These are phyloP conservation scores for Metschnikowia amazonensis DNA, from an alignment of 805 yeast species.

Conservation along the genomic window DNA sequence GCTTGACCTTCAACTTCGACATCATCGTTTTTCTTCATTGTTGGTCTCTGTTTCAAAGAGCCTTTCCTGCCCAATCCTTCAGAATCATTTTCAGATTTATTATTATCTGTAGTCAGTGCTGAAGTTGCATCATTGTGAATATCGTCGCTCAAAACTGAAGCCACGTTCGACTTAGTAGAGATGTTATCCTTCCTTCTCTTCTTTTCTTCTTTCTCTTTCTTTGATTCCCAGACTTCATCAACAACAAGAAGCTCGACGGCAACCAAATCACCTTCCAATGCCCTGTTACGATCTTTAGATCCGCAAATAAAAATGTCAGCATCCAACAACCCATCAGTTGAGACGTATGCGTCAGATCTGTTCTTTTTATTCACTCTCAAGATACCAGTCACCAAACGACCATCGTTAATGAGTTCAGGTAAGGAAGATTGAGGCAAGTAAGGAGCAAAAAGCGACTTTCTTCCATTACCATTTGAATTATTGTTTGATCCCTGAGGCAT, in stretches of 20 bases:
- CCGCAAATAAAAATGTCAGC: constrained; percentile 98
- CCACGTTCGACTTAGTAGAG: constrained; percentile 29
- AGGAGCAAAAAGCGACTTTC: constrained; percentile 91
- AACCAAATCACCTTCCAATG: constrained; percentile 92
- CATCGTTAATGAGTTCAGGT: constrained; percentile 85
- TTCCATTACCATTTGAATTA: constrained; percentile 39
- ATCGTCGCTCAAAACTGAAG: constrained; percentile 54
- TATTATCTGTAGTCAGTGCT: constrained; percentile 35
- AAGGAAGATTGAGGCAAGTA: constrained; percentile 90
- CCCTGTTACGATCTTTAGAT: constrained; percentile 95
- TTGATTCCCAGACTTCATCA: constrained; percentile 96
- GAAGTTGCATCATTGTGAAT: constrained; percentile 80
- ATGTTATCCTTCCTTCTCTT: constrained; percentile 78
- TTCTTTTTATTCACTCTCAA: constrained; percentile 93
- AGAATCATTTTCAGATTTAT: constrained; percentile 31
- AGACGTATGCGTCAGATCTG: constrained; percentile 96
- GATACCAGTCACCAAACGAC: constrained; percentile 87
- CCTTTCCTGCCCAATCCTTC: constrained; percentile 65
- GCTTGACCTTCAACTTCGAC: constrained; percentile 99
- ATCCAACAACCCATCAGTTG: constrained; percentile 91
- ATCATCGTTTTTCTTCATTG: constrained; percentile 96
- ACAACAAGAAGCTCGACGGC: constrained; percentile 93
- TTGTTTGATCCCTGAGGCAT: constrained; percentile 25
- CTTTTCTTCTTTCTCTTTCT: constrained; percentile 95
- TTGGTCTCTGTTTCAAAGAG: constrained; percentile 89